Evolutionary conservation across 108 stramenopile species (phyloP), one percentile per base, ranked within the genome.

Genomic region (Poteriospumella lacustris): DNA sequence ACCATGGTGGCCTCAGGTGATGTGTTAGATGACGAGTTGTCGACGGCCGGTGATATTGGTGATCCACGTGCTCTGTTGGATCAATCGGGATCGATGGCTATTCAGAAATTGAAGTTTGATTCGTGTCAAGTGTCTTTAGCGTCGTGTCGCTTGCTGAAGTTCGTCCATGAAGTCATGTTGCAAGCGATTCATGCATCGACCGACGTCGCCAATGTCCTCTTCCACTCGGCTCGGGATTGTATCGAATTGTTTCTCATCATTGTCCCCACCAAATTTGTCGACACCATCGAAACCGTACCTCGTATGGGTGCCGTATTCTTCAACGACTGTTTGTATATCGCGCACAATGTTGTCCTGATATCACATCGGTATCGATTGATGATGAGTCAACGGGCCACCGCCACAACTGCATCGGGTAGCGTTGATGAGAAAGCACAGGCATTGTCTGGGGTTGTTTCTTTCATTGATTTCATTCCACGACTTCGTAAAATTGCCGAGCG

Each of bases 281-380:
- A 73, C 5, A 31, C 36, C 24, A 73, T 73, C 31, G 5, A 73
- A 28, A 38, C 33, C 41, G 5, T 73, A 3, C 70, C 70, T 73
- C 70, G 70, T 33, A 73, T 73, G 70, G 70, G 70, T 42, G 70
- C 70, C 9, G 41, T 73, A 5, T 73, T 73, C 41, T 73, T 33
- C 36, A 73, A 73, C 42, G 70, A 73, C 41, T 73, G 70, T 56
- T 5, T 44, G 26, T 73, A 73, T 33, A 73, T 73, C 47, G 33
- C 33, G 26, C 70, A 73, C 41, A 73, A 73, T 56, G 5, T 15
- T 26, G 36, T 33, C 28, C 42, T 73, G 26, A 73, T 73, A 5
- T 33, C 70, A 42, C 70, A 73, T 24, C 3, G 24, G 31, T 64
- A 64, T 34, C n/a, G n/a, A n/a, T n/a, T n/a, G n/a, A n/a, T n/a